Conservation (phyloP, 768 basidiomycete genomes). For the Kwoniella botswanensis region DNA sequence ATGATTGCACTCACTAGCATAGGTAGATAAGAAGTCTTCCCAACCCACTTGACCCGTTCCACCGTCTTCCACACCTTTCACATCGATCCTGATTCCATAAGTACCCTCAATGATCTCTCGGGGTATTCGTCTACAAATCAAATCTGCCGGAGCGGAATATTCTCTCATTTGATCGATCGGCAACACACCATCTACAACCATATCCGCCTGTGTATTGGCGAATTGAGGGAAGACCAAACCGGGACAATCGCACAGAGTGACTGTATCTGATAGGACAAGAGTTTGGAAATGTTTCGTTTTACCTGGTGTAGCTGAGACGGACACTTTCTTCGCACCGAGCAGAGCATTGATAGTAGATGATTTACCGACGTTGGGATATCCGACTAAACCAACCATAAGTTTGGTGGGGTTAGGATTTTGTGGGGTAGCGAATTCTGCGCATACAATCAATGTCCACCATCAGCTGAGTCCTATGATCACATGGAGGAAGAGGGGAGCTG, state of each 20-base stretch:
- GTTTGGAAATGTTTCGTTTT: constrained; percentile 99
- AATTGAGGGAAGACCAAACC: constrained; percentile 99
- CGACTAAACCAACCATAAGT: constrained; percentile 69
- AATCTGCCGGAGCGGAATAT: constrained; percentile 78
- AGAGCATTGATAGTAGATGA: constrained; percentile 98
- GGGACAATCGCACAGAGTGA: constrained; percentile 95
- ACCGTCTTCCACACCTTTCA: constrained; percentile 73
- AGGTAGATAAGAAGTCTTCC: constrained; percentile 80
- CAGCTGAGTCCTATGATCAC: background rate
- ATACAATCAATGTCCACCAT: background rate
- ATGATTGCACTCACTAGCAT: constrained; percentile 70
- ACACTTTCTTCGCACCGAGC: constrained; percentile 96
- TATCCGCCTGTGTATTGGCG: constrained; percentile 91
- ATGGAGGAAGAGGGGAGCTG: constrained; percentile 13
- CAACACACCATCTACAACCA: constrained; percentile 94
- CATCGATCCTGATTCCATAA: constrained; percentile 81
- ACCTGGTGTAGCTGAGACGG: constrained; percentile 95
- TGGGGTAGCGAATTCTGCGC: constrained; percentile 49
- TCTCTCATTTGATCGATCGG: constrained; percentile 98
- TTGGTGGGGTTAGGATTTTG: constrained; percentile 47
- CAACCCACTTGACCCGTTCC: constrained; percentile 70
- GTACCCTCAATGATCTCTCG: constrained; percentile 82
- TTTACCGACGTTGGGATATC: constrained; percentile 99
- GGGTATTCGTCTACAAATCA: constrained; percentile 80
- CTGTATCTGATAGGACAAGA: constrained; percentile 83